A percentile compares a stretch with the other conserved stretches of the same genome.
These are phyloP conservation scores for Aureobasidium zeae DNA, from an alignment of 2,329 filamentous ascomycete species.

Conservation along the genomic window DNA sequence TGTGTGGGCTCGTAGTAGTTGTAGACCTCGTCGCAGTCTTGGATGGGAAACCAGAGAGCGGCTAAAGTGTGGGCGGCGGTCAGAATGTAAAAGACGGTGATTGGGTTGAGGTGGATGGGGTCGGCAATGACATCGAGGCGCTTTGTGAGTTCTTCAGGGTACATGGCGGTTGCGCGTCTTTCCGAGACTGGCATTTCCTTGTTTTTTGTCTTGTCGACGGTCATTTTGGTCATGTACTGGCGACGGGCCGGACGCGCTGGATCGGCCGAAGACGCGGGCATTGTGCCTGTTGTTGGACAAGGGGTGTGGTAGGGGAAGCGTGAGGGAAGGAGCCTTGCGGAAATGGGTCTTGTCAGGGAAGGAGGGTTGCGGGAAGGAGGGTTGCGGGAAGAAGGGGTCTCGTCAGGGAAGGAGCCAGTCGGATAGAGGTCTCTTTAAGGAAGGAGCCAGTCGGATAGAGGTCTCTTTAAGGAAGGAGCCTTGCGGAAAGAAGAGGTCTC, in stretches of 20 bases:
- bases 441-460: too few species aligned
- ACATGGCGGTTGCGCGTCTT: neutral
- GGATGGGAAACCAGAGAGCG: conserved; percentile 78
- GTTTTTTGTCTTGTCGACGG: conserved; percentile 2
- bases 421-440: too few species aligned
- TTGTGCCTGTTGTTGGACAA: neutral
- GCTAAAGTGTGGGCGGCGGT: conserved; percentile 64
- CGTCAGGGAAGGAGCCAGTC: too few species aligned
- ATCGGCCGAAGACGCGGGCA: neutral
- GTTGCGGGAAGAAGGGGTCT: too few species aligned
- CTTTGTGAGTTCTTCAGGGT: conserved; percentile 2
- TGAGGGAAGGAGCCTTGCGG: too few species aligned
- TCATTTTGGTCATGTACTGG: conserved; percentile 11
- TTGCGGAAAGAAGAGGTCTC: too few species aligned
- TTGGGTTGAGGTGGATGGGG: conserved; percentile 42
- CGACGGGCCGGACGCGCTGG: conserved; percentile 8
- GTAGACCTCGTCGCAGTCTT: conserved; percentile 97
- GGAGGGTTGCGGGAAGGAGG: too few species aligned
- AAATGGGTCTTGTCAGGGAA: too few species aligned
- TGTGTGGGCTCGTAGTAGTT: conserved; percentile 99
- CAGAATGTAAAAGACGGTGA: conserved; percentile 73
- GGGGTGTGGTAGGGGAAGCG: neutral
- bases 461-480: too few species aligned
- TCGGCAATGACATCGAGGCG: conserved; percentile 9
- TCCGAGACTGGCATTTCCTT: conserved; percentile 3